Evolutionary conservation across 177 flowering plant genomes (phyloP).

Genomic region (Tripterygium wilfordii): DNA sequence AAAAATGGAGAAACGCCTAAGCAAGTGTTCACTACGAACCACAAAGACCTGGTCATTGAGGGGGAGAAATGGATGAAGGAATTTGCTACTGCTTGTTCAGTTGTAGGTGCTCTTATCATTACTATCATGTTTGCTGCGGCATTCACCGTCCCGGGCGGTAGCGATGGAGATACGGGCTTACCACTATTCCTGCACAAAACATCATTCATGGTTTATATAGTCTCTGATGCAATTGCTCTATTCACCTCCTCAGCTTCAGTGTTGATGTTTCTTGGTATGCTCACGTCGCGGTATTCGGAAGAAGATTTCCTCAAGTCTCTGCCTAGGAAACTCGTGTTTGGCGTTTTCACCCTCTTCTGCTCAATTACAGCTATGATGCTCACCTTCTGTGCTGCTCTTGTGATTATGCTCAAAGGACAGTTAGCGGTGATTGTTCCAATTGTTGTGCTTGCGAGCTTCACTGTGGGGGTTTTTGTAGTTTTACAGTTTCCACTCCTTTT

Average conservation of each 20-base stretch:
- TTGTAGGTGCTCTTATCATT: background rate
- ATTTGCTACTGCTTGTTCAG: background rate
- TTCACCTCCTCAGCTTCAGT: background rate
- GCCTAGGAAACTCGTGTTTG: background rate
- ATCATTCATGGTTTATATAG: background rate
- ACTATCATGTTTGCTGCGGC: background rate
- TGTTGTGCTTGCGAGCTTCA: too few relatives aligned
- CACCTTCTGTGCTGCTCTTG: background rate
- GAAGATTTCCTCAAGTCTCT: conserved; percentile 1
- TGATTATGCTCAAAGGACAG: background rate
- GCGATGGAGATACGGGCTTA: background rate
- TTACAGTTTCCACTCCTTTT: background rate
- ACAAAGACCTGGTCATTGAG: background rate
- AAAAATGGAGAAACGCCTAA: background rate
- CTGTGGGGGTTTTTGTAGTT: too few relatives aligned
- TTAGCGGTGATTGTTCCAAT: background rate
- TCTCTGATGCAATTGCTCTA: background rate
- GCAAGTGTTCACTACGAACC: background rate
- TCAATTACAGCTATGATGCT: background rate
- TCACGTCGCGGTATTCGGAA: background rate
- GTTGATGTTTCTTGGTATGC: background rate
- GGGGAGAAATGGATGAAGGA: conserved; percentile 1
- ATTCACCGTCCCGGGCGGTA: background rate
- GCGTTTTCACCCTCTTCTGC: background rate
- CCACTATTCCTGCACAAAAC: background rate